Base-by-base conservation (phyloP, 2,329 filamentous ascomycete species). In the Emergomyces orientalis region DNA sequence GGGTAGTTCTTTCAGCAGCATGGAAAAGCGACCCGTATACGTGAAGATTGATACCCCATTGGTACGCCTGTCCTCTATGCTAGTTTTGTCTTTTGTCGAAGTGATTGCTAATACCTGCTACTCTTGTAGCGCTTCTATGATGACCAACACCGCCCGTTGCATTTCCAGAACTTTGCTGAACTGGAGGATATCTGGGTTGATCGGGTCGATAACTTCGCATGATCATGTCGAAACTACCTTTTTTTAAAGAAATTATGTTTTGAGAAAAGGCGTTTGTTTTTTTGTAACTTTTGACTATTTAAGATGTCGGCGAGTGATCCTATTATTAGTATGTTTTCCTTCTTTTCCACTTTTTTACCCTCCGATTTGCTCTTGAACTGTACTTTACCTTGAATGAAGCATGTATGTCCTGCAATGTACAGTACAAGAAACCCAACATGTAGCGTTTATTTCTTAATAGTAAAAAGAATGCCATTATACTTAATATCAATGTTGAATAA, bases 141-240 rank as follows among this genome's bases (percentile, higher is more conserved):
- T 73, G 91, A 92, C 70, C 83, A 91, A 70, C 95, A 99, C 77
- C 86, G 94, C 32, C 92, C 93, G 19, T 80, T 97, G 62, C 94
- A 99, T 79, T 99, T 99, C 84, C 88, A 93, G 75, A 96, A 91
- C 76, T 99, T 99, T 78, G 91, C 92, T 0, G 93, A 99, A 80
- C 78, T 99, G 74, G 94, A 99, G 79, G 93, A 99, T 76, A 89
- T 96, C 51, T 96, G 92, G 86, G 92, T 97, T 56, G 94, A 99
- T 76, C 83, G 91, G 71, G 86, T 86, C 67, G 93, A 99, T 79
- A 93, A 92, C 75, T 96, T 99, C 80, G 93, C 91, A 70, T 97
- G 84, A 81, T 68, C 63, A 62, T 39, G 5, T n/a, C 32, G 17
- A 60, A 2, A n/a, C n/a, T 30, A 11, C 30, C 13, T 3, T 41